Base-by-base conservation (phyloP, 1,139 yeast genomes). In the Taphrina wiesneri region DNA sequence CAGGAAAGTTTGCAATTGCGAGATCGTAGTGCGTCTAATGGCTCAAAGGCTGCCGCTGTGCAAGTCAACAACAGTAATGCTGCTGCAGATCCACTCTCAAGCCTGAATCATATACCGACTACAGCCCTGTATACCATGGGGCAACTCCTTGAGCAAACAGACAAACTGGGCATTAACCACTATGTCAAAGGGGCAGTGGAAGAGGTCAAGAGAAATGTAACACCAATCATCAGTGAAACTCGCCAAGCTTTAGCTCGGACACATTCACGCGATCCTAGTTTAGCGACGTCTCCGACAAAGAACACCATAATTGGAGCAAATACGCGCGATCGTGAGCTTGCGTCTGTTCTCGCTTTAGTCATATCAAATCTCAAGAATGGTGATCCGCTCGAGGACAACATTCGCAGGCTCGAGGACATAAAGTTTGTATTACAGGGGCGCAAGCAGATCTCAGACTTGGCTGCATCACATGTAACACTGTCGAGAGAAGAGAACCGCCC, bases 1-100 rank as follows among this genome's bases (percentile, higher is more conserved):
- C 70, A 70, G 15, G 75, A 75, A 26, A 13, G 34, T 21, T 30
- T 47, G 1, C 41, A 49, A 39, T 67, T 53, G 36, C 47, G 15
- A 6, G 15, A 51, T 69, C 9, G 64, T 61, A 3, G 21, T n/a
- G n/a, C n/a, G n/a, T n/a, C n/a, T n/a, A n/a, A n/a, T 26, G 28
- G 60, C 30, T 15, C 34, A 66, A 46, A 69, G 69, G 52, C 28
- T n/a, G 28, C 21, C 13, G n/a, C 17, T 25, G 15, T 25, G 21
- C 15, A 28, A n/a, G 23, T 26, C 34, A 23, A 17, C 26, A 41
- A 23, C 11, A 32, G 26, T n/a, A 19, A 25, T 23, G 23, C 49
- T 21, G 28, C 28, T 13, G 2, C 49, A 5, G 49, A 17, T 4
- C 13, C 11, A 15, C 15, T 28, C 49, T 5, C 28, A 11, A 15